Evolutionary conservation across 176 grass and related monocot genomes (phyloP).

Genomic region (Zoysia pacifica): DNA sequence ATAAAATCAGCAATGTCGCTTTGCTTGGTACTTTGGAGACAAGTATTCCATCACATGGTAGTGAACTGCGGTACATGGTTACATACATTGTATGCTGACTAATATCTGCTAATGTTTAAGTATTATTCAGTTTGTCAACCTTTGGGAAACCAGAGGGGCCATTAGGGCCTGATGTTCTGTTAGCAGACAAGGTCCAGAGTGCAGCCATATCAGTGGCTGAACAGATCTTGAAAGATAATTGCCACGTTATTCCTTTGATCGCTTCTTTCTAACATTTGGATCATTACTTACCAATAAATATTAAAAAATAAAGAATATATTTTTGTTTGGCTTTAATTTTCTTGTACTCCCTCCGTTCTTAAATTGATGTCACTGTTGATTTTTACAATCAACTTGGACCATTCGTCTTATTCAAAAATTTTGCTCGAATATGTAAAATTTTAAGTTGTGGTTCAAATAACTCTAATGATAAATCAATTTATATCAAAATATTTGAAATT

Average conservation of each 20-base stretch:
- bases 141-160: constrained; percentile 52
- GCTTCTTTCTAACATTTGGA: constrained; percentile 25
- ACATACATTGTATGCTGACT: constrained; percentile 51
- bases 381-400: too few relatives aligned
- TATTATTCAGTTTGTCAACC: constrained; percentile 52
- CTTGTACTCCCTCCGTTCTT: too few relatives aligned
- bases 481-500: too few relatives aligned
- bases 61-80: constrained; percentile 34
- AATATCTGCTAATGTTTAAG: constrained; percentile 33
- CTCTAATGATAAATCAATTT: too few relatives aligned
- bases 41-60: constrained; percentile 51
- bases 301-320: background rate
- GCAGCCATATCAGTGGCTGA: background rate
- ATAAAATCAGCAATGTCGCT: constrained; percentile 51
- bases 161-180: constrained; percentile 43
- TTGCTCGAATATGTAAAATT: too few relatives aligned
- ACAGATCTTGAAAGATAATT: constrained; percentile 35
- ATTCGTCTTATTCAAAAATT: too few relatives aligned
- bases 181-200: constrained; percentile 34
- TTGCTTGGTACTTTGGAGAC: constrained; percentile 64
- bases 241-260: constrained; percentile 26
- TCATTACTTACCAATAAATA: constrained; percentile 14
- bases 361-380: too few relatives aligned
- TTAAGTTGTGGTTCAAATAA: too few relatives aligned
- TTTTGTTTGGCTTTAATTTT: too few relatives aligned